Conservation (phyloP, 1,139 yeast species). For the Saccharomyces hybrid region DNA sequence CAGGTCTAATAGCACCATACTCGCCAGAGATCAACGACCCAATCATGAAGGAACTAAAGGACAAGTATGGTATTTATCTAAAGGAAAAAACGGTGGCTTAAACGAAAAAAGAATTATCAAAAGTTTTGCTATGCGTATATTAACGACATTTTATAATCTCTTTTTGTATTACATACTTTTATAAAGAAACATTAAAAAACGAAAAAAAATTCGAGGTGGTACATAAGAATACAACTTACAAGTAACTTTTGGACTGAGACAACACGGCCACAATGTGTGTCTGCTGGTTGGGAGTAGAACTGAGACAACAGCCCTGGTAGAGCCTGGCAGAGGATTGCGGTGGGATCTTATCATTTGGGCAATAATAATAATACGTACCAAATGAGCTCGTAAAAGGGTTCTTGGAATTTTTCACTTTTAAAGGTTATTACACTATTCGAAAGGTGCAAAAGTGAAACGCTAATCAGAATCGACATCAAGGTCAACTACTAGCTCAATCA, state of each 20-base stretch:
- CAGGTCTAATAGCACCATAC: constrained; percentile 92
- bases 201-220: not conserved
- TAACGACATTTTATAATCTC: not conserved
- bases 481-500: not conserved
- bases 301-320: no score
- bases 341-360: not conserved
- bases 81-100: constrained; percentile 66
- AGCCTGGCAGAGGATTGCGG: no score
- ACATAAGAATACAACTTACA: not conserved
- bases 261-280: no score
- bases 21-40: constrained; percentile 84
- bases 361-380: not conserved
- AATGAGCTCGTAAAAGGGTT: not conserved
- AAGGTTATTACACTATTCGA: not conserved
- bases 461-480: not conserved
- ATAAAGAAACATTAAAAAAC: not conserved
- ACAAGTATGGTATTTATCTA: constrained; percentile 77
- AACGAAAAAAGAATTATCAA: not conserved
- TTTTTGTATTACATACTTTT: not conserved
- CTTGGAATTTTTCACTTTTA: not conserved
- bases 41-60: constrained; percentile 84
- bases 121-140: not conserved
- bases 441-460: not conserved
- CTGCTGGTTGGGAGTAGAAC: no score
- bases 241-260: not conserved